Conservation (phyloP, 192 early-diverging fungal species). For the Oehlia diaphana region DNA sequence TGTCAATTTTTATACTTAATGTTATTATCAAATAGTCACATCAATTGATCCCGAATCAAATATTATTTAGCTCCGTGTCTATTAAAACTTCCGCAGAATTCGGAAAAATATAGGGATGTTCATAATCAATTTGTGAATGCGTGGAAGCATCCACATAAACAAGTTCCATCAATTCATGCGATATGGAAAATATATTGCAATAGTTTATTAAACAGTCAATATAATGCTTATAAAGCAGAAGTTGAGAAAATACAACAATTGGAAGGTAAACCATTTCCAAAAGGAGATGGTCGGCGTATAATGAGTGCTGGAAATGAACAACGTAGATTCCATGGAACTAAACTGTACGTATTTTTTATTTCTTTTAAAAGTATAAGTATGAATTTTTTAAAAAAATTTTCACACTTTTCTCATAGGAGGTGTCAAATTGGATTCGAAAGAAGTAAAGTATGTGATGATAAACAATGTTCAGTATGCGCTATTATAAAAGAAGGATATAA, state of each 20-base stretch:
- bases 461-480: slow-evolving; percentile 26
- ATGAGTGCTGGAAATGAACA: slow-evolving; percentile 35
- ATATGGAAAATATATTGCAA: slow-evolving; percentile 29
- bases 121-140: slow-evolving; percentile 18
- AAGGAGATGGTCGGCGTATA: slow-evolving; percentile 11
- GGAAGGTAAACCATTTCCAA: slow-evolving; percentile 24
- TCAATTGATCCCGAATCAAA: not conserved
- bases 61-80: slow-evolving; percentile 16
- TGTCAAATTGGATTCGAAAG: slow-evolving; percentile 10
- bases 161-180: slow-evolving; percentile 10
- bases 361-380: not conserved
- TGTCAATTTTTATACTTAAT: not conserved
- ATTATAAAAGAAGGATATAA: slow-evolving; percentile 29
- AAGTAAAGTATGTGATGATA: slow-evolving; percentile 12
- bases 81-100: slow-evolving; percentile 2
- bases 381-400: not conserved
- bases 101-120: slow-evolving; percentile 24
- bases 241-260: slow-evolving; percentile 27
- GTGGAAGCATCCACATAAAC: slow-evolving; percentile 32
- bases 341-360: slow-evolving; percentile 13
- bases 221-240: slow-evolving; percentile 26
- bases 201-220: not conserved
- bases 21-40: not conserved
- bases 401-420: not conserved
- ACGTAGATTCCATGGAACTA: slow-evolving; percentile 34